These are phyloP conservation scores for Hericium coralloides DNA, from an alignment of 768 basidiomycete species.

Conservation along the genomic window DNA sequence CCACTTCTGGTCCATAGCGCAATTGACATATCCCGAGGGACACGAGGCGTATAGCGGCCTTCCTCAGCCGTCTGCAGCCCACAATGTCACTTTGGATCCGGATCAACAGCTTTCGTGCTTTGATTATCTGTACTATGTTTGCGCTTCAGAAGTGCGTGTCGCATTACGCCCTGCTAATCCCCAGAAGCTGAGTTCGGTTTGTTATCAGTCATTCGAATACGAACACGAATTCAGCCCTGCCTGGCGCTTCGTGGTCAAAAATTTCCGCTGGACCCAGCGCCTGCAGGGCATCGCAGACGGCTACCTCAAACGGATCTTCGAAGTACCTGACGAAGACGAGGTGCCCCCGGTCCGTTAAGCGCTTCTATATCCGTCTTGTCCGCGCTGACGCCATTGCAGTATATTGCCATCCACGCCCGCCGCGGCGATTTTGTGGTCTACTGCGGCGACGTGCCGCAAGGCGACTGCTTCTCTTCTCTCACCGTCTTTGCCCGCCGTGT, in stretches of 20 bases:
- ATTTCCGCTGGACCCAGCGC: slow-evolving; percentile 25
- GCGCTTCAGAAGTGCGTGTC: slow-evolving; percentile 20
- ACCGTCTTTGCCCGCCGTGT: slow-evolving; percentile 16
- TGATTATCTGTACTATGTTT: slow-evolving; percentile 32
- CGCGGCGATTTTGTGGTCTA: slow-evolving; percentile 18
- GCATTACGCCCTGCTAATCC: too few relatives aligned
- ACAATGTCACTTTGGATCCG: slow-evolving; percentile 20
- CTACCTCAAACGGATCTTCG: slow-evolving; percentile 24
- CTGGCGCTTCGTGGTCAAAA: slow-evolving; percentile 26
- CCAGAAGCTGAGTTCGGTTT: background rate
- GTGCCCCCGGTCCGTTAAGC: slow-evolving; percentile 19
- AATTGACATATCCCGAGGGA: slow-evolving; percentile 24
- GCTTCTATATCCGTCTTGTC: background rate
- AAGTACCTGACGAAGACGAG: slow-evolving; percentile 15
- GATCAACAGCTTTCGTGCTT: slow-evolving; percentile 33
- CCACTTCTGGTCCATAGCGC: slow-evolving; percentile 24
- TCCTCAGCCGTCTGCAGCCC: slow-evolving; percentile 19
- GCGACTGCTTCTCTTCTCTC: slow-evolving; percentile 32
- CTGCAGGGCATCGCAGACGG: slow-evolving; percentile 22
- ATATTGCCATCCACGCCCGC: slow-evolving; percentile 10
- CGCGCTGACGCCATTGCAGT: background rate
- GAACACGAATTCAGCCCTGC: slow-evolving; percentile 24
- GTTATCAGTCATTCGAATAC: slow-evolving; percentile 22
- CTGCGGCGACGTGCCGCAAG: slow-evolving; percentile 19
- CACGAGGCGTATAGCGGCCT: slow-evolving; percentile 18